A percentile compares a stretch with the other conserved stretches of the same genome.
These are phyloP conservation scores for Monosporascus cannonballus DNA, from an alignment of 2,329 filamentous ascomycete genomes.

Conservation along the genomic window DNA sequence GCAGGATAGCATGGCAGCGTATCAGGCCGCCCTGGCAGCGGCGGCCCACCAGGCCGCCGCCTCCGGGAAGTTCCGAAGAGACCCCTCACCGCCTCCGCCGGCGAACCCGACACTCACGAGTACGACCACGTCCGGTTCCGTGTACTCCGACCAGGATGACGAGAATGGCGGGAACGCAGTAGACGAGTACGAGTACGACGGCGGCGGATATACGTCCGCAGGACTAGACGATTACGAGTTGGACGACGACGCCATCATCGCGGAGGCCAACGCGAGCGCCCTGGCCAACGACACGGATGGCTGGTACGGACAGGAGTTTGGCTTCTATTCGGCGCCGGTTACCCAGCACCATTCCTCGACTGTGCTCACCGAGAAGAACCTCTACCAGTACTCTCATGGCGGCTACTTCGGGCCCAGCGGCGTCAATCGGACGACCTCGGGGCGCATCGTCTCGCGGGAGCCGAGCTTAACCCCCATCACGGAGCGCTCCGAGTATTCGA, in stretches of 20 bases:
- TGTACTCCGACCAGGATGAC: slow-evolving; percentile 15
- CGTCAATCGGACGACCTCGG: slow-evolving; percentile 64
- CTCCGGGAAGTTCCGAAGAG: slow-evolving; percentile 67
- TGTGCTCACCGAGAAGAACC: slow-evolving; percentile 28
- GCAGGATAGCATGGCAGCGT: slow-evolving; percentile 47
- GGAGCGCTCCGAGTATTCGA: slow-evolving; percentile 91
- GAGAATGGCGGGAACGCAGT: slow-evolving; percentile 15
- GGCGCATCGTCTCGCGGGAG: slow-evolving; percentile 69
- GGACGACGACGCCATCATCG: slow-evolving; percentile 87
- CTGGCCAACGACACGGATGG: slow-evolving; percentile 88
- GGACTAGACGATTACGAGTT: slow-evolving; percentile 58
- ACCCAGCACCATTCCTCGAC: slow-evolving; percentile 22
- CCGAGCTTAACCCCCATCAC: slow-evolving; percentile 95
- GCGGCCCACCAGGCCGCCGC: slow-evolving; percentile 72
- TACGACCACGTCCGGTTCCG: slow-evolving; percentile 26
- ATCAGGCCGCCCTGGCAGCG: slow-evolving; percentile 78
- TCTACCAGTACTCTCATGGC: slow-evolving; percentile 64
- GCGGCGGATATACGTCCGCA: slow-evolving; percentile 31
- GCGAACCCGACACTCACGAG: slow-evolving; percentile 30
- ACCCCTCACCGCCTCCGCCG: slow-evolving; percentile 37
- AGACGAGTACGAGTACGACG: slow-evolving; percentile 50
- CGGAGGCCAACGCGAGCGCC: slow-evolving; percentile 89
- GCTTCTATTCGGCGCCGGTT: slow-evolving; percentile 72
- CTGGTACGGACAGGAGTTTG: slow-evolving; percentile 94
- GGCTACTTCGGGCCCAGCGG: slow-evolving; percentile 83